phyloP scores from a whole-genome alignment of 495 filamentous ascomycete genomes.

The Neurospora tetraspora region DNA sequence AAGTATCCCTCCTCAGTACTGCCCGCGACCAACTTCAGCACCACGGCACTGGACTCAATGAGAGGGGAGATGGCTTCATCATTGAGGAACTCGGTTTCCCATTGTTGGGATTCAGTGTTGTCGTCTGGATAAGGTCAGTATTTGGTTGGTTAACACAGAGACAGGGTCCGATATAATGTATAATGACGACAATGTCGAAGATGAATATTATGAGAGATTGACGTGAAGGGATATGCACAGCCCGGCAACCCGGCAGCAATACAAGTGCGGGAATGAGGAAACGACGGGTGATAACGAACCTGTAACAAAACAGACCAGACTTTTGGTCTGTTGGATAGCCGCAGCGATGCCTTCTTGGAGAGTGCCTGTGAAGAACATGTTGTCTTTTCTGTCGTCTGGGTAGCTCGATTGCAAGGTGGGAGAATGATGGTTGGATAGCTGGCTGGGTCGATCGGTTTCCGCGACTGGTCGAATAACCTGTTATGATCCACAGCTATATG shows the following conservation, averaged over 20 bases:
- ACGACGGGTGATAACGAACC: constrained; percentile 19
- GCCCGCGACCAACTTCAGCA: constrained; percentile 56
- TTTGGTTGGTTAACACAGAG: background rate
- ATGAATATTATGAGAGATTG: background rate
- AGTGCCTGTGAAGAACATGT: constrained; percentile 71
- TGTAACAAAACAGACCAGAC: constrained; percentile 40
- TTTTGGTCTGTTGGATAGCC: constrained; percentile 52
- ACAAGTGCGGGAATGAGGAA: background rate
- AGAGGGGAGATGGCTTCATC: constrained; percentile 41
- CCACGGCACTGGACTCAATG: constrained; percentile 49
- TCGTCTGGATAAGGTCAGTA: constrained; percentile 38
- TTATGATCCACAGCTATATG: background rate
- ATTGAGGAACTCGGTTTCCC: constrained; percentile 67
- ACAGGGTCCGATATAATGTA: background rate
- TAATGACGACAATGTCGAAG: background rate
- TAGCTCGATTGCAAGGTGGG: background rate
- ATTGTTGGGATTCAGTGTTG: constrained; percentile 50
- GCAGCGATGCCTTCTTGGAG: constrained; percentile 67
- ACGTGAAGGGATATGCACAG: background rate
- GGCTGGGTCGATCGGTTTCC: background rate
- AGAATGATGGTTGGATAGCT: background rate
- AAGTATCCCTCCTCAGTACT: constrained; percentile 74
- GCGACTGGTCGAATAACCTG: background rate
- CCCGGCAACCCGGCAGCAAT: background rate
- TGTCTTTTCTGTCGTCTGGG: constrained; percentile 3